These are phyloP conservation scores for Penicillium palitans DNA, from an alignment of 2,329 filamentous ascomycete genomes.

Conservation along the genomic window DNA sequence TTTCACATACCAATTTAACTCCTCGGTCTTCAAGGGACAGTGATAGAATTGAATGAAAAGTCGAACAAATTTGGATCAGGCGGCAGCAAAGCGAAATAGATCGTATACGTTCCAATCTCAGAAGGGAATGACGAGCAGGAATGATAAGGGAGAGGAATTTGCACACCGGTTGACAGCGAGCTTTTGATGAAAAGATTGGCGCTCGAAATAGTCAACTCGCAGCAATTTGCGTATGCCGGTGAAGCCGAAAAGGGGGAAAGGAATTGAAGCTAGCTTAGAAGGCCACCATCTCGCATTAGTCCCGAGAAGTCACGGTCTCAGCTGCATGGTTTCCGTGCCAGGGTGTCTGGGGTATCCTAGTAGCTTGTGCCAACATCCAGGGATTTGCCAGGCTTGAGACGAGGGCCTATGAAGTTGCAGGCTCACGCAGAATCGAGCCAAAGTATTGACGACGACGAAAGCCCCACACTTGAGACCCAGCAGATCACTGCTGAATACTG, in stretches of 20 bases:
- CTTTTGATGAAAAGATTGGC: neutral
- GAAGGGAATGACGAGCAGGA: neutral
- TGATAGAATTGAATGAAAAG: neutral
- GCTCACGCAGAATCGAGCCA: slow-evolving; percentile 18
- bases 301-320: slow-evolving; percentile 23
- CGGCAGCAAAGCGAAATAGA: neutral
- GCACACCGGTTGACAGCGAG: neutral
- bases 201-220: slow-evolving; percentile 22
- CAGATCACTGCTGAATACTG: neutral
- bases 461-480: neutral
- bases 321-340: slow-evolving; percentile 31
- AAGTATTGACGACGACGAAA: neutral
- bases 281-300: slow-evolving; percentile 32
- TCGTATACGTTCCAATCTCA: neutral
- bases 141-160: neutral
- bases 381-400: slow-evolving; percentile 10
- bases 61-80: neutral
- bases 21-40: neutral
- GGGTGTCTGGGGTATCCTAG: slow-evolving; percentile 31
- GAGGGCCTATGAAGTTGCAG: slow-evolving; percentile 10
- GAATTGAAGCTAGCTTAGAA: slow-evolving; percentile 23
- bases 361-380: slow-evolving; percentile 25
- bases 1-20: slow-evolving; percentile 2
- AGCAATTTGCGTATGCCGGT: slow-evolving; percentile 19
- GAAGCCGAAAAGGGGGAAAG: slow-evolving; percentile 15